Evolutionary conservation across 1,284 basidiomycete species (phyloP), one percentile per base, ranked within the genome.

Genomic region (Polyporus tsugae): DNA sequence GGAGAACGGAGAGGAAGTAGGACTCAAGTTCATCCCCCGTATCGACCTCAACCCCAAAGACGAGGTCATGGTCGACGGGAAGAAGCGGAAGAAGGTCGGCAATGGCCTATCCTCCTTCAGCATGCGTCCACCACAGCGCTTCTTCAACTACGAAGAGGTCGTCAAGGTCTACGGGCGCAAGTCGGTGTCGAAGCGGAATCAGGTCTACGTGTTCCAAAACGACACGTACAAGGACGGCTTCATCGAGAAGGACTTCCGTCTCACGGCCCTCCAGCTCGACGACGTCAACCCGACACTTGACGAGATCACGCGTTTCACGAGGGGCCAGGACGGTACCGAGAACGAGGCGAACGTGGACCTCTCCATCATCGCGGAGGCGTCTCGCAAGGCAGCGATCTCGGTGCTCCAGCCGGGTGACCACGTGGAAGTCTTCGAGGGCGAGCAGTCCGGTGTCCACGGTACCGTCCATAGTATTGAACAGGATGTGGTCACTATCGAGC

Each of bases 381-480:
- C 95, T 9, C 86, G 92, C 60, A 95, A 95, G 78, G 93, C 94
- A 2, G 93, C 94, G 7, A 92, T 96, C 44, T 89, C 92, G 10
- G 94, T 96, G 5, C 83, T 99, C n/a, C 96, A 98, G 77, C 97
- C 97, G 0, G 98, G 97, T 67, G 97, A 99, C 81, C 95, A 97
- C 74, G 91, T 99, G 64, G 97, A 99, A 79, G 96, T 99, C 39
- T 96, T 96, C 74, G 97, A 99, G 79, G 97, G 98, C 52, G 97
- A 98, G 80, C 96, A 98, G 78, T 87, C 94, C 2, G 97, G 98
- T 72, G 89, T 98, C 38, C 91, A 95, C 72, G 98, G 98, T 82
- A 89, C 92, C 3, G 95, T 99, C 39, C 94, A 97, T 70, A 92
- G 95, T 65, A 94, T 99, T 73, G 86, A 89, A 44, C 91, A 93